Percentiles rank a stretch among this genome's conserved stretches.
These are phyloP conservation scores for Neocucurbitaria cava DNA, from an alignment of 2,329 filamentous ascomycete species.

Conservation along the genomic window DNA sequence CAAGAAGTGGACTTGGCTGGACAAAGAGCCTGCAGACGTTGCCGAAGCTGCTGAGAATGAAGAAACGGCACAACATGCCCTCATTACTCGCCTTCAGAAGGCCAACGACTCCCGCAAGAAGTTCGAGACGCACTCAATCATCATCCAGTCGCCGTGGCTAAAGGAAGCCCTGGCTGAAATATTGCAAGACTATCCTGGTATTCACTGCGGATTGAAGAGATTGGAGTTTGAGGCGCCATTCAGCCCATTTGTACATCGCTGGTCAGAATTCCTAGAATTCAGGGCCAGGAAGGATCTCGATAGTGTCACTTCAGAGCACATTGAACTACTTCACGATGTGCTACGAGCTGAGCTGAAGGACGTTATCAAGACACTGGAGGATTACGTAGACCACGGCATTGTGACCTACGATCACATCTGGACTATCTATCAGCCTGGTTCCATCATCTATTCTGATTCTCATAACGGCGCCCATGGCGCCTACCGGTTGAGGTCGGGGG, in stretches of 20 bases:
- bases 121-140: slow-evolving; percentile 67
- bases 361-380: slow-evolving; percentile 41
- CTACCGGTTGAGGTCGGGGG: slow-evolving; percentile 23
- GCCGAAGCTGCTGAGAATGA: slow-evolving; percentile 61
- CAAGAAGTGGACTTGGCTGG: slow-evolving; percentile 34
- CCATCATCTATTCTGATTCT: slow-evolving; percentile 25
- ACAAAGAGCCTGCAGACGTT: slow-evolving; percentile 32
- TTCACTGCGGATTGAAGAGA: slow-evolving; percentile 65
- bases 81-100: slow-evolving; percentile 49
- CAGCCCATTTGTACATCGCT: slow-evolving; percentile 70
- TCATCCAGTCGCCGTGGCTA: slow-evolving; percentile 68
- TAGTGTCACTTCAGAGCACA: slow-evolving; percentile 36
- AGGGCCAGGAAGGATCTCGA: not conserved
- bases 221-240: slow-evolving; percentile 69
- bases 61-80: slow-evolving; percentile 65
- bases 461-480: slow-evolving; percentile 29
- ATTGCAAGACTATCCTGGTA: slow-evolving; percentile 65
- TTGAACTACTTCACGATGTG: slow-evolving; percentile 46
- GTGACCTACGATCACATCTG: slow-evolving; percentile 40
- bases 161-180: slow-evolving; percentile 64
- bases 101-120: slow-evolving; percentile 63
- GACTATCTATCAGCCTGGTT: slow-evolving; percentile 51
- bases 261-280: slow-evolving; percentile 50
- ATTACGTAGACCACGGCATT: not conserved
- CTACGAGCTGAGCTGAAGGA: slow-evolving; percentile 49